These are phyloP conservation scores for Adenanthera pavonina DNA, from an alignment of 306 rosid species.

Conservation along the genomic window DNA sequence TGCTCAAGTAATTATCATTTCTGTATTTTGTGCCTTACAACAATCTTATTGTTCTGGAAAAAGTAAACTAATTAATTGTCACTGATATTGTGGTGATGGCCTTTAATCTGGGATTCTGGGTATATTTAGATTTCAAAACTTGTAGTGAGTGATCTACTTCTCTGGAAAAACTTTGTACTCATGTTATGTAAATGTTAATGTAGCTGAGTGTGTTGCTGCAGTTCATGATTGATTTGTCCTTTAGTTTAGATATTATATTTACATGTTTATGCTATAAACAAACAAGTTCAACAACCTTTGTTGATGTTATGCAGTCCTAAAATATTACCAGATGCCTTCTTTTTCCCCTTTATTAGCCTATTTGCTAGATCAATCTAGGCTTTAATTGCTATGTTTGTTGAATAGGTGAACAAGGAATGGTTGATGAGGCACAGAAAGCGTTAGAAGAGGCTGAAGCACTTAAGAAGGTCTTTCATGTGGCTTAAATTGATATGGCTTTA, in stretches of 20 bases:
- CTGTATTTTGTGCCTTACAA: not conserved
- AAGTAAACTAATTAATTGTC: not conserved
- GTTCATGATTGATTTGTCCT: not conserved
- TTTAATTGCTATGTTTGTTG: constrained; percentile 36
- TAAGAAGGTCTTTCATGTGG: constrained; percentile 69
- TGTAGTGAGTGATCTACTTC: constrained; percentile 7
- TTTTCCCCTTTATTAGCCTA: not conserved
- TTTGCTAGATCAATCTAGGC: not conserved
- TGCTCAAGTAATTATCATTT: not conserved
- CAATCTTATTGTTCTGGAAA: not conserved
- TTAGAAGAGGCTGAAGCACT: constrained; percentile 99
- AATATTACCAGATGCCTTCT: constrained; percentile 5
- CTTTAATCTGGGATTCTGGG: not conserved
- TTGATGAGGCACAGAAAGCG: constrained; percentile 99
- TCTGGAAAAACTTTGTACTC: not conserved
- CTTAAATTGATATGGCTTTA: constrained; percentile 34
- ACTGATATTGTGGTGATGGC: not conserved
- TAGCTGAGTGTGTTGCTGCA: constrained; percentile 14
- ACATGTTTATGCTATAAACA: not conserved
- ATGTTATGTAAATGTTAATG: constrained; percentile 20
- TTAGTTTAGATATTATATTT: constrained; percentile 16
- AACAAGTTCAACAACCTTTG: constrained; percentile 15
- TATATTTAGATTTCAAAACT: not conserved
- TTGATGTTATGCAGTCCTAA: constrained; percentile 26
- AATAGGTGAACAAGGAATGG: constrained; percentile 98